Base-by-base conservation (phyloP, 352 stramenopile species). In the Elongisporangium prolatum region DNA sequence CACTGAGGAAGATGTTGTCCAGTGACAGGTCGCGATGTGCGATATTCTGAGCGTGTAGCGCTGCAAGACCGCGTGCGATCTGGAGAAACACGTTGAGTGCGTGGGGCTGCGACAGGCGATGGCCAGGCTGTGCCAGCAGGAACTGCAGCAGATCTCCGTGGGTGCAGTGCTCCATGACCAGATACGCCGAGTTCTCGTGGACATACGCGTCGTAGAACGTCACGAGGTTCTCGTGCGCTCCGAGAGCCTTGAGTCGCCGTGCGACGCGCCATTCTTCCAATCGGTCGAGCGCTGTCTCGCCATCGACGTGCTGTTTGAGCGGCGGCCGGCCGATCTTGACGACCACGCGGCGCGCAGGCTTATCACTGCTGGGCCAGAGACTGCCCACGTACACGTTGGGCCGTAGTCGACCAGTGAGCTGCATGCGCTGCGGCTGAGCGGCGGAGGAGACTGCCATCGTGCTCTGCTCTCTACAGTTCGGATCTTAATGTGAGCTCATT, bases 121-220 rank as follows among this genome's bases (percentile, higher is more conserved):
- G 7, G 52, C 59, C 17, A 54, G 53, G 5, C 56, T 49, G 3
- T 54, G 56, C 20, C 66, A 56, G 0, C n/a, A 82, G 25, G n/a
- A 75, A 67, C 21, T 68, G 65, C 13, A 75, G 72, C 17, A 91
- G 66, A 49, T 89, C 79, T 10, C 77, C 69, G 22, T 68, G 57
- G 1, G 61, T 59, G 59, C 81, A 89, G 54, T 71, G 86, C 47
- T 91, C 78, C 68, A 88, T 87, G 54, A 81, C 72, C 25, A 88
- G 62, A 24, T 77, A 77, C 47, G 83, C 65, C 17, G 59, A 69
- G 38, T 78, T 63, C 28, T 71, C 72, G 22, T 78, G 65, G 38
- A 85, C 65, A 20, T 72, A 79, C 40, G 76, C 75, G 48, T 60
- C 56, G 21, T 65, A 65, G 58, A 81, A 83, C 10, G 56, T 59